phyloP scores from a whole-genome alignment of 768 basidiomycete species.

The Suillus tomentosus region DNA sequence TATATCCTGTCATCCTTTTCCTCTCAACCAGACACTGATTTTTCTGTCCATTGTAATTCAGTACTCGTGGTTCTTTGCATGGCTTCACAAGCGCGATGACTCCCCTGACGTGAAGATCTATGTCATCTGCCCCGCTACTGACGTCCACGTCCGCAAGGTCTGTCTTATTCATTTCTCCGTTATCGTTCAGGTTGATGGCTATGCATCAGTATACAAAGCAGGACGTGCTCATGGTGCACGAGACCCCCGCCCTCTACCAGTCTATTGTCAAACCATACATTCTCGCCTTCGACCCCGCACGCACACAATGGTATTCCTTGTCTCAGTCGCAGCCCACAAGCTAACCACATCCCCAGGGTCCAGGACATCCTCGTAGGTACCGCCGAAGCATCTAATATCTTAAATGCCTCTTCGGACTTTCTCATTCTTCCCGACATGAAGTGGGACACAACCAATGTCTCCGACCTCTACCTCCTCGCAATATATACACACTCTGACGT shows the following conservation, averaged over 20 bases:
- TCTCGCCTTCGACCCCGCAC: constrained; percentile 64
- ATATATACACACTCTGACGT: constrained; percentile 65
- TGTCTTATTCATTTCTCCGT: not conserved
- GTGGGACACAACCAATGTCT: constrained; percentile 82
- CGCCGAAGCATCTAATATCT: constrained; percentile 73
- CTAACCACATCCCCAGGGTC: constrained; percentile 56
- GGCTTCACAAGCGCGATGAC: constrained; percentile 46
- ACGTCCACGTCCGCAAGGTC: constrained; percentile 86
- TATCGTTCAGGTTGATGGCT: not conserved
- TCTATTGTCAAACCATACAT: constrained; percentile 80
- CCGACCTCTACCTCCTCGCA: constrained; percentile 82
- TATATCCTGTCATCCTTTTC: constrained; percentile 31
- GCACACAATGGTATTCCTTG: constrained; percentile 75
- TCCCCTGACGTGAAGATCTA: constrained; percentile 79
- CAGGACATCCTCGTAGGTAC: constrained; percentile 77
- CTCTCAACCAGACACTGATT: constrained; percentile 4
- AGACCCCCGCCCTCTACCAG: constrained; percentile 80
- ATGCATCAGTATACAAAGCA: constrained; percentile 72
- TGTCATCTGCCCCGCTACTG: constrained; percentile 86
- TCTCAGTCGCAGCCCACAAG: not conserved
- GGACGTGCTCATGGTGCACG: constrained; percentile 67
- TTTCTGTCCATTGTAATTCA: constrained; percentile 30
- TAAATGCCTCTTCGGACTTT: constrained; percentile 66
- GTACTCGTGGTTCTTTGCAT: constrained; percentile 84
- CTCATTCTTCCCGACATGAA: constrained; percentile 94